phyloP scores from a whole-genome alignment of 2,329 filamentous ascomycete genomes.

The Hirsutella rhossiliensis region DNA sequence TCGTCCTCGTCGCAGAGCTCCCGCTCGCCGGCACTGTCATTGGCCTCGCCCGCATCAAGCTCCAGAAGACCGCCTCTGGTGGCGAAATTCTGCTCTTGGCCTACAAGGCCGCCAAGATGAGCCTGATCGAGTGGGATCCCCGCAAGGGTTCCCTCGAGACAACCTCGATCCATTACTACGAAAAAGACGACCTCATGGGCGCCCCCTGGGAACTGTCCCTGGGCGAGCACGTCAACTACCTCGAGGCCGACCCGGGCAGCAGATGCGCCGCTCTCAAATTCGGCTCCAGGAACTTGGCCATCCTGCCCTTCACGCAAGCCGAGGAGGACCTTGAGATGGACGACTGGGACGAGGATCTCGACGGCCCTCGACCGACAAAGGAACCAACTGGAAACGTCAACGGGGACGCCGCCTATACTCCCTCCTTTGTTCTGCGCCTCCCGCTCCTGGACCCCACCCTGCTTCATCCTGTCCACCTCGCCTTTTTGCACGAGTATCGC shows the following conservation, averaged over 20 bases:
- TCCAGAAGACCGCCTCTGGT: conserved; percentile 59
- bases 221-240: conserved; percentile 63
- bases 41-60: conserved; percentile 67
- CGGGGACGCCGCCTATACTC: conserved; percentile 53
- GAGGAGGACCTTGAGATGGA: conserved; percentile 86
- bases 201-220: conserved; percentile 72
- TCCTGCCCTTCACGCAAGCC: conserved; percentile 78
- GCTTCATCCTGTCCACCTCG: conserved; percentile 79
- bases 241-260: conserved; percentile 82
- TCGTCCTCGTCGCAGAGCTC: conserved; percentile 78
- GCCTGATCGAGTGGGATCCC: conserved; percentile 87
- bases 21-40: conserved; percentile 73
- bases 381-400: conserved; percentile 21
- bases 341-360: conserved; percentile 76
- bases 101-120: conserved; percentile 85
- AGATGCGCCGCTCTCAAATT: conserved; percentile 93
- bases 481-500: conserved; percentile 92
- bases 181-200: conserved; percentile 77
- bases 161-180: conserved; percentile 94
- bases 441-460: conserved; percentile 79
- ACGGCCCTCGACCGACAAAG: conserved; percentile 50
- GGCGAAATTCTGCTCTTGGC: conserved; percentile 76
- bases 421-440: conserved; percentile 87
- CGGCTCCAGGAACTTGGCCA: conserved; percentile 76
- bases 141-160: conserved; percentile 69